Evolutionary conservation across 73 alveolate genomes (phyloP).

Genomic region (Stentor coeruleus): DNA sequence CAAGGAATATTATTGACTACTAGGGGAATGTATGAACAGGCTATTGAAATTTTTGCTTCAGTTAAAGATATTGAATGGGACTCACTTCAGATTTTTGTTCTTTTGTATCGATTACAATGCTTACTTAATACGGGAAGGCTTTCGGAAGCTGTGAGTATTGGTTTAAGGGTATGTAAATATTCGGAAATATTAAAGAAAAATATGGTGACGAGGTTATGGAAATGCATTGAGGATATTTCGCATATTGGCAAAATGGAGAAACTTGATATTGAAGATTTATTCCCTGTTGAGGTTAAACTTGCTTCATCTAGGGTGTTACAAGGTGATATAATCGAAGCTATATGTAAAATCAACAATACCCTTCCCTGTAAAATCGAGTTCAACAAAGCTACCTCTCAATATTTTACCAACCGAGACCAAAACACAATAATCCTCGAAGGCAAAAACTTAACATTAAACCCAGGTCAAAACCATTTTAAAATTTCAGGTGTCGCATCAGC

Average conservation of each 20-base stretch:
- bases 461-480: background rate
- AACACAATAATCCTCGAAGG: background rate
- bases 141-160: background rate
- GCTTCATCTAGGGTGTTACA: background rate
- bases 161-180: background rate
- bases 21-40: background rate
- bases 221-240: background rate
- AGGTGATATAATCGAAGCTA: background rate
- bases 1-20: background rate
- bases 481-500: background rate
- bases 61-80: background rate
- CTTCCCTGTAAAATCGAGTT: background rate
- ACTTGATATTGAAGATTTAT: background rate
- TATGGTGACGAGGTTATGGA: background rate
- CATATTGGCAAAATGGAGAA: background rate
- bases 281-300: background rate
- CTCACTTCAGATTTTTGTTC: background rate
- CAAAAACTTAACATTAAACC: background rate
- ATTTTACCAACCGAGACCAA: background rate
- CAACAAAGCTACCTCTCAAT: background rate
- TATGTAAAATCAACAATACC: background rate
- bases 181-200: background rate
- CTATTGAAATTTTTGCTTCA: background rate
- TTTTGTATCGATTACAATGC: background rate
- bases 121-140: background rate